Evolutionary conservation across 441 rosid species (phyloP).

Genomic region (Pelargonium citronellum): DNA sequence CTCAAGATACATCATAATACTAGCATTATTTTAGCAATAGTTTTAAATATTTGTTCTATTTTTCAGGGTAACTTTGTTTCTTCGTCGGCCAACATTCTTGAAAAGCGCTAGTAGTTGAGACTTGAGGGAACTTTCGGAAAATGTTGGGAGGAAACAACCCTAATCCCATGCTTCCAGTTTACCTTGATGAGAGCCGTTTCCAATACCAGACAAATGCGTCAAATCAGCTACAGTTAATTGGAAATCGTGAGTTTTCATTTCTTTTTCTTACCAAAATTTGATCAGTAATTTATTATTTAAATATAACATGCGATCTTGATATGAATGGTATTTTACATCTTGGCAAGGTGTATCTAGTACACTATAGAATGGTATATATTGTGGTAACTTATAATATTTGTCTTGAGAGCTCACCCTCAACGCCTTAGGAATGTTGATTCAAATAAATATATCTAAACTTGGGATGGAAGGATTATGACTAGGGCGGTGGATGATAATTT

Average conservation of each 20-base stretch:
- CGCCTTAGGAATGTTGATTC: too few relatives aligned
- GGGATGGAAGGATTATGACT: too few relatives aligned
- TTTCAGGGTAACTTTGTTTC: not conserved
- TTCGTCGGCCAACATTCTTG: not conserved
- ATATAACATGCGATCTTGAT: too few relatives aligned
- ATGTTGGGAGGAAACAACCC: constrained; percentile 62
- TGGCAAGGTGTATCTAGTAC: too few relatives aligned
- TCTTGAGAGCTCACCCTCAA: too few relatives aligned
- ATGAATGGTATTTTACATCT: not conserved
- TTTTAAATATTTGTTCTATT: not conserved
- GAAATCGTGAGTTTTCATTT: constrained; percentile 42
- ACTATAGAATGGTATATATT: too few relatives aligned
- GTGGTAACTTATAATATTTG: too few relatives aligned
- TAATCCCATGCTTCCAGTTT: constrained; percentile 45
- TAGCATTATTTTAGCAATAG: not conserved
- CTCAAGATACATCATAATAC: not conserved
- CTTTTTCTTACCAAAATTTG: not conserved
- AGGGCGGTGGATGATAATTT: too few relatives aligned
- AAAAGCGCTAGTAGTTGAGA: not conserved
- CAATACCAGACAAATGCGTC: constrained; percentile 54
- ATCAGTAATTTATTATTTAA: too few relatives aligned
- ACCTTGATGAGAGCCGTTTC: constrained; percentile 43
- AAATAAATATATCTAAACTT: too few relatives aligned
- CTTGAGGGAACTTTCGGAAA: constrained; percentile 10
- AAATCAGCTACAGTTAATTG: constrained; percentile 63